Conservation (phyloP, 805 yeast species). For the Schwanniomyces sp. region DNA sequence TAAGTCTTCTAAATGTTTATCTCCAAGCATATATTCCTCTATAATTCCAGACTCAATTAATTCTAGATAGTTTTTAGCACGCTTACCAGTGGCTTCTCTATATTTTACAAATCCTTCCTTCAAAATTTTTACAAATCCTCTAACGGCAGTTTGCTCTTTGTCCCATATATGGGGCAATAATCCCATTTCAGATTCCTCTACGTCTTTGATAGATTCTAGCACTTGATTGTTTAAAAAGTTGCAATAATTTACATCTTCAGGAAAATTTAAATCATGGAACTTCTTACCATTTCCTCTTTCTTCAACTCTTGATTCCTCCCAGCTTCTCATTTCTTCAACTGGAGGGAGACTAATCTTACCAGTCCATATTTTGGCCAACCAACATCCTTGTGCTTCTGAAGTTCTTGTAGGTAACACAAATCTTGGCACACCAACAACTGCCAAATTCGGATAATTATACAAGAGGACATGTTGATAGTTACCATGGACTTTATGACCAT, state of each 20-base stretch:
- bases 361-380: slow-evolving; percentile 34
- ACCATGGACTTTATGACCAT: slow-evolving; percentile 36
- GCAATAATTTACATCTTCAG: slow-evolving; percentile 58
- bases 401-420: slow-evolving; percentile 46
- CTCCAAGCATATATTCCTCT: slow-evolving; percentile 15
- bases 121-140: slow-evolving; percentile 43
- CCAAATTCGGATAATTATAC: slow-evolving; percentile 42
- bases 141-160: slow-evolving; percentile 40
- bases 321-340: slow-evolving; percentile 28
- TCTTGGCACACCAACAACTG: slow-evolving; percentile 38
- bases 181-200: slow-evolving; percentile 22
- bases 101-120: slow-evolving; percentile 47
- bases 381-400: slow-evolving; percentile 45
- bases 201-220: slow-evolving; percentile 7
- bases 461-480: slow-evolving; percentile 42
- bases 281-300: slow-evolving; percentile 14
- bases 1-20: slow-evolving; percentile 12
- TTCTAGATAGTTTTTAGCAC: slow-evolving; percentile 38
- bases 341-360: slow-evolving; percentile 39
- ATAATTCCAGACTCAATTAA: slow-evolving; percentile 35
- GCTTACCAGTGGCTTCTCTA: slow-evolving; percentile 34
- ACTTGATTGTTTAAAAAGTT: slow-evolving; percentile 31
- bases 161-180: slow-evolving; percentile 56
- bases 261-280: slow-evolving; percentile 43
- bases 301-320: slow-evolving; percentile 24